Evolutionary conservation across 305 asterid species (phyloP).

Genomic region (Fraxinus latifolia): DNA sequence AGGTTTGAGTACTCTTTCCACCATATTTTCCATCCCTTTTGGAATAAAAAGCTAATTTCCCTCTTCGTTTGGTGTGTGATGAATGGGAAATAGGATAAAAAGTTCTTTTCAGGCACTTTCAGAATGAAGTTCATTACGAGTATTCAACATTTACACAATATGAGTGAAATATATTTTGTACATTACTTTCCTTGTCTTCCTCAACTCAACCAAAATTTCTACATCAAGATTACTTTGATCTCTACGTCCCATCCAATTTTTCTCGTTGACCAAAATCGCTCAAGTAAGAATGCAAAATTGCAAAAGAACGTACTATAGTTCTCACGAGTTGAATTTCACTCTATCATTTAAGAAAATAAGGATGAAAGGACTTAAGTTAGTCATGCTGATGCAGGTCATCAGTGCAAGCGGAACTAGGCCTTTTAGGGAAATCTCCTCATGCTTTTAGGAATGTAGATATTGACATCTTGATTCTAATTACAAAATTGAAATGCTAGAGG

Average conservation of each 20-base stretch:
- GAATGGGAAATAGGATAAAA: neutral
- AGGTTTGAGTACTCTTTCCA: neutral
- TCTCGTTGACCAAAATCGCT: neutral
- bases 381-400: neutral
- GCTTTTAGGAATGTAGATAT: constrained; percentile 6
- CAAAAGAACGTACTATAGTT: neutral
- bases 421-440: neutral
- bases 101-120: neutral
- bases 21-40: neutral
- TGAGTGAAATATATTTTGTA: neutral
- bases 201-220: neutral
- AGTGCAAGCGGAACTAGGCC: neutral
- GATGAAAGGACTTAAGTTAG: neutral
- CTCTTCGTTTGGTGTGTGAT: neutral
- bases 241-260: neutral
- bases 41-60: neutral
- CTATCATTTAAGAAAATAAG: neutral
- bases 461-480: neutral
- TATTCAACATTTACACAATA: neutral
- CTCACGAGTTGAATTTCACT: neutral
- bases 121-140: neutral
- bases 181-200: neutral
- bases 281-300: neutral
- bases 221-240: neutral
- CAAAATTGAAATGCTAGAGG: neutral